A percentile compares a stretch with the other conserved stretches of the same genome.
These are phyloP conservation scores for Sporothrix curviconia DNA, from an alignment of 2,329 filamentous ascomycete genomes.

Conservation along the genomic window DNA sequence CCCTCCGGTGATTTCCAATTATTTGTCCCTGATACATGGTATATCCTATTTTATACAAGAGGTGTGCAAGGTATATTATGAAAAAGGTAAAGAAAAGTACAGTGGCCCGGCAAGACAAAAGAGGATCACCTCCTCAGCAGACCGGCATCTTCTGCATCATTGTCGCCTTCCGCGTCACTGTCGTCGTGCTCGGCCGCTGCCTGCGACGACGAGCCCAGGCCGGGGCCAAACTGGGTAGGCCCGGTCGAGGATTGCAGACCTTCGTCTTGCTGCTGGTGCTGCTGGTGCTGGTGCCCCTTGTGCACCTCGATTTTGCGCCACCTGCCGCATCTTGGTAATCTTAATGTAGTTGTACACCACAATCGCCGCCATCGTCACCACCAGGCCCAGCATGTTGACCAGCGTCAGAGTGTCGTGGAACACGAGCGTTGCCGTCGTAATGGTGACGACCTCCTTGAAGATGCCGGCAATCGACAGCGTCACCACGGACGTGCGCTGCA, in stretches of 20 bases:
- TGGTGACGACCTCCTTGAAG: conserved; percentile 98
- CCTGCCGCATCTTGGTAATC: conserved; percentile 76
- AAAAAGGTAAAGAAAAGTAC: neutral
- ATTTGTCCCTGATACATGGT: too few relatives aligned
- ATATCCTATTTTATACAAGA: too few relatives aligned
- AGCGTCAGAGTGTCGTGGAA: conserved; percentile 84
- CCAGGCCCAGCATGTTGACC: conserved; percentile 78
- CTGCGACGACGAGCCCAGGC: neutral
- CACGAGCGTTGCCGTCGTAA: conserved; percentile 76
- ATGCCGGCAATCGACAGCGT: conserved; percentile 95
- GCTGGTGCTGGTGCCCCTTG: conserved; percentile 26
- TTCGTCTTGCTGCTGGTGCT: neutral
- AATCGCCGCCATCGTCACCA: conserved; percentile 86
- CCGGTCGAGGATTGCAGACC: neutral
- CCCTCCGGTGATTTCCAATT: too few relatives aligned
- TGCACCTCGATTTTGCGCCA: conserved; percentile 56
- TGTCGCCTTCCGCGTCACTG: conserved; percentile 27
- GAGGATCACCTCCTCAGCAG: conserved; percentile 32
- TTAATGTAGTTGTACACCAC: conserved; percentile 92
- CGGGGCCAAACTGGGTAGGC: neutral
- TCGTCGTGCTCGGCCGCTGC: conserved; percentile 11
- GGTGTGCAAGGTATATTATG: too few relatives aligned
- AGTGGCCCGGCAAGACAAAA: neutral
- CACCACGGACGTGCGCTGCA: conserved; percentile 92
- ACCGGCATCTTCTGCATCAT: conserved; percentile 40